Evolutionary conservation across 805 yeast genomes (phyloP).

Genomic region (Schwanniomyces pseudopolymorphus): DNA sequence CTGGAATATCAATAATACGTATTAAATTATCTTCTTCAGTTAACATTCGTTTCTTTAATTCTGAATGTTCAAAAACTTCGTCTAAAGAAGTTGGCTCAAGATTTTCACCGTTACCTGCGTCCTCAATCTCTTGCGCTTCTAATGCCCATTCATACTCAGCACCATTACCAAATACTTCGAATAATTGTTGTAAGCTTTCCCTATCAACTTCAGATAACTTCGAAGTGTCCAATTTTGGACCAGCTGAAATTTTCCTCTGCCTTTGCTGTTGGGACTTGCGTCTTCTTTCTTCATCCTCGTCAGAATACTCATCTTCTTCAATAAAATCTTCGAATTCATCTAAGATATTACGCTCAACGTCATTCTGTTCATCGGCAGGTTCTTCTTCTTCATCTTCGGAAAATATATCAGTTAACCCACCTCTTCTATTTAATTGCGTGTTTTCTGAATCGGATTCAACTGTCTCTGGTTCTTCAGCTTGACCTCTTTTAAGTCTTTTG

Average conservation of each 20-base stretch:
- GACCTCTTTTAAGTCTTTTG: slow-evolving; percentile 82
- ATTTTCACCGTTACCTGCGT: slow-evolving; percentile 52
- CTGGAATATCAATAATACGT: slow-evolving; percentile 86
- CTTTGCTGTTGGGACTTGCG: slow-evolving; percentile 30
- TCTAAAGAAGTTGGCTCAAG: slow-evolving; percentile 63
- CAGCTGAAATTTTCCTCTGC: slow-evolving; percentile 30
- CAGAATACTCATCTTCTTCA: slow-evolving; percentile 95
- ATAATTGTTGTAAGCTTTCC: slow-evolving; percentile 88
- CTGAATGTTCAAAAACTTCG: slow-evolving; percentile 94
- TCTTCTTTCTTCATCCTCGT: slow-evolving; percentile 63
- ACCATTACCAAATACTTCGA: slow-evolving; percentile 96
- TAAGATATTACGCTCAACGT: slow-evolving; percentile 38
- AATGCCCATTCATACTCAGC: slow-evolving; percentile 98
- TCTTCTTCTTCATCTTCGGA: slow-evolving; percentile 48
- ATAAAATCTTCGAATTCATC: slow-evolving; percentile 97
- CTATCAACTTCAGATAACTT: slow-evolving; percentile 70
- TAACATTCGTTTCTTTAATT: slow-evolving; percentile 83
- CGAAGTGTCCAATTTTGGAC: slow-evolving; percentile 53
- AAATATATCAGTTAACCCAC: slow-evolving; percentile 65
- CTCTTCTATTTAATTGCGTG: slow-evolving; percentile 5
- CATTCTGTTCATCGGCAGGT: slow-evolving; percentile 27
- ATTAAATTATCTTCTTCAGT: slow-evolving; percentile 90
- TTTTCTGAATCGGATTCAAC: slow-evolving; percentile 3
- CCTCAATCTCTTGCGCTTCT: slow-evolving; percentile 77
- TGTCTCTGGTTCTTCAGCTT: slow-evolving; percentile 25